Evolutionary conservation across 106 monocot species (phyloP), one percentile per base, ranked within the genome.

Genomic region (Hemerocallis citrina): DNA sequence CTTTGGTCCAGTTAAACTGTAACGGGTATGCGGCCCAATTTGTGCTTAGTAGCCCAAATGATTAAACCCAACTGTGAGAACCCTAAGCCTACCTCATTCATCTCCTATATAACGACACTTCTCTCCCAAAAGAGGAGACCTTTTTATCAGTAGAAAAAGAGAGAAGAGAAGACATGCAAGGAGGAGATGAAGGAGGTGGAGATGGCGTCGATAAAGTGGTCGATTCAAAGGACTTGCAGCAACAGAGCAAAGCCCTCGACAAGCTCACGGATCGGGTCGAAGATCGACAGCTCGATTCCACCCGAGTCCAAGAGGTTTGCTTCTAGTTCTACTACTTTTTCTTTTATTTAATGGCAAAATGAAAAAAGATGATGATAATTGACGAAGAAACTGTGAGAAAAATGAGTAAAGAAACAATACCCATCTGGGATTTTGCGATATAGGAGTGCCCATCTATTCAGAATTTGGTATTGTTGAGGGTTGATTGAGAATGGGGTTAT

Each of bases 161-260:
- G 31, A 15, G 48, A 1, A 10, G 21, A 31, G 14, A 31, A 19
- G 37, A 23, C 57, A 65, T 45, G 29, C 29, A 21, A 35, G 37
- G 23, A 17, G 48, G 30, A 59, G 30, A 30, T 9, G 33, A 52
- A 3, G 62, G 74, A 41, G 69, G 41, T 25, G 82, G 61, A 7
- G 78, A 22, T 2, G 81, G 39, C 22, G 72, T 32, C 60, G 77
- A 59, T 61, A 73, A 42, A 57, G 75, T 57, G 47, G 72, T 60
- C 32, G 81, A 88, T 47, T 93, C 93, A 11, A 93, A 89, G 82
- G 93, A 89, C 61, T 41, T 79, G 44, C 93, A 93, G 72, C 89
- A 93, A 75, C 89, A 93, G 70, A 93, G 89, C 77, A 93, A 93
- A 67, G 89, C 93, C 51, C 85, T 93, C 27, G 93, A 93, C 70